These are phyloP conservation scores for Didymella segeticola DNA, from an alignment of 2,329 filamentous ascomycete genomes.

Conservation along the genomic window DNA sequence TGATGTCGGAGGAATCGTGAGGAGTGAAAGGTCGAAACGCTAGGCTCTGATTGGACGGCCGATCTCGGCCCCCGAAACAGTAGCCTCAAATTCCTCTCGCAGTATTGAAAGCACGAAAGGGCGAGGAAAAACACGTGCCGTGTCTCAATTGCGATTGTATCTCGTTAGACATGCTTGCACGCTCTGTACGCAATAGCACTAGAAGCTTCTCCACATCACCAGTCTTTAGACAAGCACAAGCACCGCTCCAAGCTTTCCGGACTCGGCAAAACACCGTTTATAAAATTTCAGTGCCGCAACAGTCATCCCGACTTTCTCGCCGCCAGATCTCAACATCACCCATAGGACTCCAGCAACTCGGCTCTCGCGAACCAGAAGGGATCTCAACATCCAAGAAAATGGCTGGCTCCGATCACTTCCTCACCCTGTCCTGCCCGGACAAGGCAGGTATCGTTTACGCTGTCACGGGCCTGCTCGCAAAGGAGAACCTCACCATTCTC, in stretches of 20 bases:
- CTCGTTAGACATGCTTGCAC: slow-evolving; percentile 28
- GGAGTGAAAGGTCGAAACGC: slow-evolving; percentile 6
- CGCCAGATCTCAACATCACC: slow-evolving; percentile 27
- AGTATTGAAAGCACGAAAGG: slow-evolving; percentile 2
- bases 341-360: slow-evolving; percentile 27
- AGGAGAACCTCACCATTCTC: slow-evolving; percentile 78
- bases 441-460: slow-evolving; percentile 85
- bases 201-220: slow-evolving; percentile 24
- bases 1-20: background rate
- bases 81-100: slow-evolving; percentile 18
- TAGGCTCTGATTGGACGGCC: slow-evolving; percentile 26
- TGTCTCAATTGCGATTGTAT: slow-evolving; percentile 15
- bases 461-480: slow-evolving; percentile 78
- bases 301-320: slow-evolving; percentile 23
- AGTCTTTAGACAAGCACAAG: slow-evolving; percentile 27
- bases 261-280: slow-evolving; percentile 39
- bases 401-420: slow-evolving; percentile 48
- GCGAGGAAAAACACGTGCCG: slow-evolving; percentile 18
- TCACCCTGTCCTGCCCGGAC: slow-evolving; percentile 84
- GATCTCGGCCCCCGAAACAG: slow-evolving; percentile 29
- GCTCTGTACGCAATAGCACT: slow-evolving; percentile 24
- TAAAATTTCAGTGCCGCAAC: slow-evolving; percentile 38
- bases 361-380: slow-evolving; percentile 28
- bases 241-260: slow-evolving; percentile 34
- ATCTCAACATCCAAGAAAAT: slow-evolving; percentile 39